Conservation (phyloP, 2,329 filamentous ascomycete species). For the Aschersonia sp. region DNA sequence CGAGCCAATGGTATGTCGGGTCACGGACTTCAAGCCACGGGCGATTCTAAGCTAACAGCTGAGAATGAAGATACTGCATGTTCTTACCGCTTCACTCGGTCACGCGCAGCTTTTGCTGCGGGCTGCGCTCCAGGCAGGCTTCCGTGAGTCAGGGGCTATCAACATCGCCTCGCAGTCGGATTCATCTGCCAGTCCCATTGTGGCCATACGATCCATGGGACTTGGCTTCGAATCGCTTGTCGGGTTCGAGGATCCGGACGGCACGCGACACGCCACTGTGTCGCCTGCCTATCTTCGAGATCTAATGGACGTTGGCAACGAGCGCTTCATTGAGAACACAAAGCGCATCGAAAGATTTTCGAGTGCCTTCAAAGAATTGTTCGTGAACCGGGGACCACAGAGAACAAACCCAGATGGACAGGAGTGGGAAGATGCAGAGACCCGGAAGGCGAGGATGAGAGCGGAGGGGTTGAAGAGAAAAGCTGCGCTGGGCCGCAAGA, state of each 20-base stretch:
- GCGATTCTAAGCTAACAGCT: neutral
- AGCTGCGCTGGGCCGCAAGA: conserved; percentile 19
- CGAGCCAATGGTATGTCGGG: conserved; percentile 74
- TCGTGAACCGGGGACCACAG: conserved; percentile 8
- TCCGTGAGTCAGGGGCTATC: conserved; percentile 78
- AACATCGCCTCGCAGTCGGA: conserved; percentile 33
- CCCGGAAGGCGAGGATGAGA: conserved; percentile 38
- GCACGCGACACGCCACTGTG: conserved; percentile 35
- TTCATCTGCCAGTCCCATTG: conserved; percentile 45
- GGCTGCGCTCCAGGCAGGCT: conserved; percentile 67
- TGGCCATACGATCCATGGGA: conserved; percentile 74
- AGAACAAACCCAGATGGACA: conserved; percentile 19
- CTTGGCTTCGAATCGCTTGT: conserved; percentile 71
- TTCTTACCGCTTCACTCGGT: conserved; percentile 60
- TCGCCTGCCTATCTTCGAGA: conserved; percentile 50
- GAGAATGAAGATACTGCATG: conserved; percentile 61
- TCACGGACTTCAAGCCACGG: no score
- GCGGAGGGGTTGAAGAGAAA: conserved; percentile 41
- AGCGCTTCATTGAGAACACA: conserved; percentile 55
- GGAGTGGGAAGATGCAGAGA: conserved; percentile 39
- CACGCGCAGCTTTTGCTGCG: conserved; percentile 64
- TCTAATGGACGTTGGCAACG: conserved; percentile 56
- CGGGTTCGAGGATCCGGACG: conserved; percentile 32
- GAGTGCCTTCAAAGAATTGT: conserved; percentile 26
- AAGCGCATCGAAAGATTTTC: conserved; percentile 54